Conservation (phyloP, 2,329 filamentous ascomycete genomes). For the Didymella keratinophila region DNA sequence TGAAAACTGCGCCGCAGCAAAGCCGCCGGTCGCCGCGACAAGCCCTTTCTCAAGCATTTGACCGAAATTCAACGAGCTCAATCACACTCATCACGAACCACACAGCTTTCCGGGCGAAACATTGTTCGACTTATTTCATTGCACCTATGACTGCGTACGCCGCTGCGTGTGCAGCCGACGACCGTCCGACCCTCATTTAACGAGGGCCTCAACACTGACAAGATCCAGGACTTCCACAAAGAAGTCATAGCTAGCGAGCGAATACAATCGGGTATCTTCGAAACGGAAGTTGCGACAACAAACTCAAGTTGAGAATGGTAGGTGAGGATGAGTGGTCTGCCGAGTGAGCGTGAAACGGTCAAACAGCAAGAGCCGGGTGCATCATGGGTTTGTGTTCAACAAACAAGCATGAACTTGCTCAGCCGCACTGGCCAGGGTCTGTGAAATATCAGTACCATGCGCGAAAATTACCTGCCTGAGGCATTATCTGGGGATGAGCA, state of each 20-base stretch:
- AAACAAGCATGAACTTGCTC: conserved; percentile 15
- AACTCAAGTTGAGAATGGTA: conserved; percentile 19
- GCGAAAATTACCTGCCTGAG: background rate
- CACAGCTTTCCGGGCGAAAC: background rate
- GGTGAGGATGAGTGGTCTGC: conserved; percentile 1
- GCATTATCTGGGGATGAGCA: conserved; percentile 11
- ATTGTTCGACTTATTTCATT: background rate
- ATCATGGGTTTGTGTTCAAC: conserved; percentile 8
- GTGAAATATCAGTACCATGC: conserved; percentile 27
- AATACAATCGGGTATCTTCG: conserved; percentile 38
- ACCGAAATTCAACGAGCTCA: background rate
- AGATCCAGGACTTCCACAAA: background rate
- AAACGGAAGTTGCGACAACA: conserved; percentile 35
- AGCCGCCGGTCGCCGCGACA: conserved; percentile 4
- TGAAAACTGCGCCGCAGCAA: conserved; percentile 6
- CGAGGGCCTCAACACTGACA: conserved; percentile 12
- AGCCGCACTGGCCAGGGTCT: conserved; percentile 50
- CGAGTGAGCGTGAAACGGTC: conserved; percentile 30
- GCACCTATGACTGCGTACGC: conserved; percentile 14
- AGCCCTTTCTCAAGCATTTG: background rate
- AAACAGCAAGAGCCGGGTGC: conserved; percentile 20
- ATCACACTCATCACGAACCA: background rate
- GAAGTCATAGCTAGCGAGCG: conserved; percentile 25
- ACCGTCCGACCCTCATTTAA: conserved; percentile 8
- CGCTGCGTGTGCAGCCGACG: conserved; percentile 7